Conservation (phyloP, 73 alveolate species). For the Symbiodinium pilosum region DNA sequence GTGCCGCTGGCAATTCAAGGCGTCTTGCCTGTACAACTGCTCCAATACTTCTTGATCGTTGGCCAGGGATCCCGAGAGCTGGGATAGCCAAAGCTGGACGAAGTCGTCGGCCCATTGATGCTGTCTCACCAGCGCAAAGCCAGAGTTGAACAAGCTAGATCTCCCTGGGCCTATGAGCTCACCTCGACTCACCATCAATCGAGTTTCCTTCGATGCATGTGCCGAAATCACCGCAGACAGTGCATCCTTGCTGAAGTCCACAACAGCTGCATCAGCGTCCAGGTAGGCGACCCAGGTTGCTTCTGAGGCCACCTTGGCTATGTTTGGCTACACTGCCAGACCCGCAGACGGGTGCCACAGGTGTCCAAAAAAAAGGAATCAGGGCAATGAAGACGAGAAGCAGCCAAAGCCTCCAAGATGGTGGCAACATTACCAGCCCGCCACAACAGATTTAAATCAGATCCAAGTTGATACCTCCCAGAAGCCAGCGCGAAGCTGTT, state of each 20-base stretch:
- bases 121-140: conserved; percentile 22
- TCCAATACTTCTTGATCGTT: conserved; percentile 33
- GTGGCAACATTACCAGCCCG: conserved; percentile 49
- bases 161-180: conserved; percentile 35
- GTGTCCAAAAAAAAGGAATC: not conserved
- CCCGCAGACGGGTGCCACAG: too few species aligned
- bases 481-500: conserved; percentile 20
- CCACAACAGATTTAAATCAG: not conserved
- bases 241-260: conserved; percentile 19
- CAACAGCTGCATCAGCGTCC: conserved; percentile 26
- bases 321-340: too few species aligned
- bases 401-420: conserved; percentile 3
- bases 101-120: conserved; percentile 36
- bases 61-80: not conserved
- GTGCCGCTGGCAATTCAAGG: conserved; percentile 5
- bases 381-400: not conserved
- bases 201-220: not conserved
- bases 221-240: not conserved
- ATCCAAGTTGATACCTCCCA: not conserved
- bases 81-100: conserved; percentile 11
- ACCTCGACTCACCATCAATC: conserved; percentile 20
- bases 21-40: conserved; percentile 8
- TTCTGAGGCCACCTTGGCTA: not conserved
- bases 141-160: conserved; percentile 30
- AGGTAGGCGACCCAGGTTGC: conserved; percentile 18